Conservation (phyloP, 306 rosid genomes). For the Coriaria nepalensis region DNA sequence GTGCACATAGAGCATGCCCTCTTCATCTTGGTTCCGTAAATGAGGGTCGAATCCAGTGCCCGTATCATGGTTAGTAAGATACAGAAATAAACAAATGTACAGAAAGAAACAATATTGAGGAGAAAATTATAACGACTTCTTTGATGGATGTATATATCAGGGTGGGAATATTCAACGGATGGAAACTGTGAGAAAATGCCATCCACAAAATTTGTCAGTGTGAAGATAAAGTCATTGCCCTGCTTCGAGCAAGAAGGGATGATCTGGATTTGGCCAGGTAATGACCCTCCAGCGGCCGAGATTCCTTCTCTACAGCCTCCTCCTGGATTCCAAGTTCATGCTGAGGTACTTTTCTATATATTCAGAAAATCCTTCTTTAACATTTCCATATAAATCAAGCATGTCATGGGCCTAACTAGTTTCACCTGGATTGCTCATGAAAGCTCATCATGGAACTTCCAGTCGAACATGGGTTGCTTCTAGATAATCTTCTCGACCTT, state of each 20-base stretch:
- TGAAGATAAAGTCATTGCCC: conserved; percentile 73
- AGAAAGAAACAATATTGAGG: not conserved
- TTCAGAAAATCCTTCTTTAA: conserved; percentile 4
- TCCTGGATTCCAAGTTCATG: conserved; percentile 74
- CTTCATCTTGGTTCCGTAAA: conserved; percentile 85
- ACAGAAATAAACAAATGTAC: not conserved
- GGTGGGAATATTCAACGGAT: conserved; percentile 87
- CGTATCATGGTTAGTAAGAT: conserved; percentile 74
- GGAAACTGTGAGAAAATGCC: conserved; percentile 99
- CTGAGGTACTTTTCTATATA: conserved; percentile 41
- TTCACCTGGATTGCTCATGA: conserved; percentile 15
- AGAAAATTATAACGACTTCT: conserved; percentile 2
- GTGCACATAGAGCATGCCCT: conserved; percentile 98
- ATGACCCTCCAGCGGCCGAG: conserved; percentile 58
- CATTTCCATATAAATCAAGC: conserved; percentile 5
- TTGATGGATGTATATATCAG: conserved; percentile 34
- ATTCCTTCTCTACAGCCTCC: conserved; percentile 87
- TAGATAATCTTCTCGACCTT: conserved; percentile 96
- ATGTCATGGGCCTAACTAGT: not conserved
- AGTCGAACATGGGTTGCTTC: conserved; percentile 82
- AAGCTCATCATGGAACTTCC: conserved; percentile 92
- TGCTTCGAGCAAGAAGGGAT: conserved; percentile 90
- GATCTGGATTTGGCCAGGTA: conserved; percentile 99
- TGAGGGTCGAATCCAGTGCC: conserved; percentile 87
- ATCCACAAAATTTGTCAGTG: conserved; percentile 48